Evolutionary conservation across 768 basidiomycete species (phyloP), one percentile per base, ranked within the genome.

Genomic region (Podaxis sp.): DNA sequence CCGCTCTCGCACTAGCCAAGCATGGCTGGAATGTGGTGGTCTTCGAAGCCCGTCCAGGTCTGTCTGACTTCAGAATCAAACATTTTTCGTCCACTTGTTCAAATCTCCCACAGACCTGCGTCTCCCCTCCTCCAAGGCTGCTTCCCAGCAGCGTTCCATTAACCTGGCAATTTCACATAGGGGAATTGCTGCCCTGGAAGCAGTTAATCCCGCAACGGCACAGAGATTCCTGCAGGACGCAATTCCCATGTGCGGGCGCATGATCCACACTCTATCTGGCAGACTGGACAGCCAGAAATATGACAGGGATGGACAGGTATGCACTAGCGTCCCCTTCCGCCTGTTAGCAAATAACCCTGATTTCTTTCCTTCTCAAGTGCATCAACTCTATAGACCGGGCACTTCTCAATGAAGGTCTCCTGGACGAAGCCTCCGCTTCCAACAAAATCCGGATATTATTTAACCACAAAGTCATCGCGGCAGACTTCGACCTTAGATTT

Each of bases 111-210:
- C 64, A 93, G 92, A 93, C 77, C 78, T 90, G 66, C 87, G 92
- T 48, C 80, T 90, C 55, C 81, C 87, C 32, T 82, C 86, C 32
- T 88, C 89, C 52, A 88, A 83, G 71, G 79, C 80, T 48, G 79
- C 76, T 57, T 74, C 82, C 28, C 84, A 86, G 68, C 90, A 91
- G 70, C 85, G 96, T 60, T 97, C 95, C 59, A 97, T 98, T 74
- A 98, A 98, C 76, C 80, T 98, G 57, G 95, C 95, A 27, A 93
- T 98, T 61, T 98, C 95, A 18, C 87, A 93, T 61, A 87, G 96
- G 47, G 96, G 95, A 64, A 88, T 98, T 59, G 86, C 89, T 67
- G 96, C 95, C 47, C 78, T 98, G 50, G 81, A 88, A 67, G 85
- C 87, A 57, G 83, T 99, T 64, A 90, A 95, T 75, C 78, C 85